Percentiles rank a stretch among this genome's conserved stretches.
These are phyloP conservation scores for Amanita inopinata DNA, from an alignment of 768 basidiomycete genomes.

Conservation along the genomic window DNA sequence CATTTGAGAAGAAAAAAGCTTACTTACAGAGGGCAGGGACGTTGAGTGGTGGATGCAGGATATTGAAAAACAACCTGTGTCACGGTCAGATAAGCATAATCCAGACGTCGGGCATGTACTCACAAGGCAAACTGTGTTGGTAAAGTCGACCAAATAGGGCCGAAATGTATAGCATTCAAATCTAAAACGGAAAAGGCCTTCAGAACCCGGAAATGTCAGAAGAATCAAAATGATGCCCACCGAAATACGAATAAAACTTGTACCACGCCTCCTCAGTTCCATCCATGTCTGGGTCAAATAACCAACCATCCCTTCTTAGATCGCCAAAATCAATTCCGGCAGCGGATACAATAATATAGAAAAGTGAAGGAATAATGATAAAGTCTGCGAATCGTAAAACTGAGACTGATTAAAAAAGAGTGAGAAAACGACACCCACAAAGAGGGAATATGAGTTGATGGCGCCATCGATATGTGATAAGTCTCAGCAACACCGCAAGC, in stretches of 20 bases:
- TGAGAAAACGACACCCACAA: conserved; percentile 38
- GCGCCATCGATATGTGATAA: conserved; percentile 70
- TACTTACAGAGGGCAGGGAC: conserved; percentile 75
- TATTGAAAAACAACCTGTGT: conserved; percentile 68
- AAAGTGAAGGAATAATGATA: conserved; percentile 66
- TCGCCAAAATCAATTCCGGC: conserved; percentile 47
- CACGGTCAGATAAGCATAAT: conserved; percentile 2
- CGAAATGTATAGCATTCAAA: conserved; percentile 46
- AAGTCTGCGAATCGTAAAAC: conserved; percentile 43
- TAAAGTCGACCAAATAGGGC: conserved; percentile 68
- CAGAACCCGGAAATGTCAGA: not conserved
- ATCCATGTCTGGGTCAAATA: conserved; percentile 59
- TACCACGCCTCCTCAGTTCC: conserved; percentile 54
- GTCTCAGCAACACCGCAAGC: conserved; percentile 66
- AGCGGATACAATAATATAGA: conserved; percentile 71
- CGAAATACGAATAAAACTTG: conserved; percentile 72
- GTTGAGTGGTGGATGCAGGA: conserved; percentile 78
- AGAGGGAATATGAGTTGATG: conserved; percentile 90
- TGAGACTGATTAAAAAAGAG: not conserved
- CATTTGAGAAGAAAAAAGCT: not conserved
- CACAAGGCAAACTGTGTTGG: conserved; percentile 92
- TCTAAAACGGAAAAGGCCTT: conserved; percentile 40
- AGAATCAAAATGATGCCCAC: conserved; percentile 30
- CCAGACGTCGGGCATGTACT: conserved; percentile 18
- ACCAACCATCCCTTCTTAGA: conserved; percentile 66